phyloP scores from a whole-genome alignment of 2,329 filamentous ascomycete species.

The Colletotrichum chrysophilum region DNA sequence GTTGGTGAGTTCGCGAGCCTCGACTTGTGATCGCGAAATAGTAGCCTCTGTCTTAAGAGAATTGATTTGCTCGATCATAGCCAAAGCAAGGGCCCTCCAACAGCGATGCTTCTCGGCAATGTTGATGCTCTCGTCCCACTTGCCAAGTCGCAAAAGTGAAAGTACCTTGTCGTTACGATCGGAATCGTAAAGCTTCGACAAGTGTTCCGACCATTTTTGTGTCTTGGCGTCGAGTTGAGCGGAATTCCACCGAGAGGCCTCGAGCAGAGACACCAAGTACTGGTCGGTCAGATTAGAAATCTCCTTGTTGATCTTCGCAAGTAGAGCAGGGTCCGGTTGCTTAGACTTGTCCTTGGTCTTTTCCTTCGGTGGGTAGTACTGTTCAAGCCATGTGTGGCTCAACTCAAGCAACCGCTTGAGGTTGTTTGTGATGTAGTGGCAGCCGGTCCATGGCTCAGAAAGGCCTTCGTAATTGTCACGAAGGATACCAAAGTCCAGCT shows the following conservation, averaged over 20 bases:
- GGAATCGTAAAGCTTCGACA: conserved; percentile 51
- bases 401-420: conserved; percentile 65
- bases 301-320: conserved; percentile 51
- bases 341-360: conserved; percentile 33
- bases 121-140: conserved; percentile 62
- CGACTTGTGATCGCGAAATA: conserved; percentile 7
- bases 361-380: conserved; percentile 41
- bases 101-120: conserved; percentile 64
- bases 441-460: conserved; percentile 86
- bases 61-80: conserved; percentile 60
- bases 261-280: conserved; percentile 59
- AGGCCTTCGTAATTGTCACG: conserved; percentile 70
- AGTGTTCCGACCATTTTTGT: conserved; percentile 49
- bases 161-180: conserved; percentile 59
- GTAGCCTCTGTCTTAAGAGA: conserved; percentile 19
- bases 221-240: conserved; percentile 48
- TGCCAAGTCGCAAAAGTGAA: conserved; percentile 56
- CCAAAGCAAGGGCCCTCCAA: conserved; percentile 59
- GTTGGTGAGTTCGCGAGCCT: conserved; percentile 39
- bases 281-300: conserved; percentile 58
- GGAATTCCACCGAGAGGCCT: conserved; percentile 56
- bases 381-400: conserved; percentile 58
- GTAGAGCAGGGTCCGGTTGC: conserved; percentile 42
- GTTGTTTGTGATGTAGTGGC: conserved; percentile 65
- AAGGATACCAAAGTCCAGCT: conserved; percentile 69